These are phyloP conservation scores for Cyclotella cryptica DNA, from an alignment of 108 stramenopile genomes.

Conservation along the genomic window DNA sequence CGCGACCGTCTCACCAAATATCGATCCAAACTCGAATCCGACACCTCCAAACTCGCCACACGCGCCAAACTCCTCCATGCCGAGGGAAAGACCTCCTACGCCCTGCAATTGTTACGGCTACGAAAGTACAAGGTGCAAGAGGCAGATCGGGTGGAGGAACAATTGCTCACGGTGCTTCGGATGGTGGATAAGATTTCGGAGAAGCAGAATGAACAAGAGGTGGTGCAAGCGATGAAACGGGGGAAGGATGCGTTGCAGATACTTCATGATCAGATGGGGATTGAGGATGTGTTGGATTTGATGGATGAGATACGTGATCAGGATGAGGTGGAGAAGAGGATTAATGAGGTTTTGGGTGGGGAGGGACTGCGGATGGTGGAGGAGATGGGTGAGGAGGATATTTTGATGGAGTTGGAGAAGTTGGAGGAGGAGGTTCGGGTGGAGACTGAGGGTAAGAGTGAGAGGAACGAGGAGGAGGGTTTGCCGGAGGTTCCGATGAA, in stretches of 20 bases:
- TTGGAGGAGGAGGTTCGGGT: constrained; percentile 49
- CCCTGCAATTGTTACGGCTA: constrained; percentile 78
- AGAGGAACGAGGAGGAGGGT: constrained; percentile 12
- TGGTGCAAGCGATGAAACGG: constrained; percentile 69
- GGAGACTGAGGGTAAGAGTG: constrained; percentile 10
- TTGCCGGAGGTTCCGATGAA: constrained; percentile 31
- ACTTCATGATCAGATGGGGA: constrained; percentile 86
- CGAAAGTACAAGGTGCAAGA: constrained; percentile 80
- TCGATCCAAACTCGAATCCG: constrained; percentile 67
- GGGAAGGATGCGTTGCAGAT: constrained; percentile 91
- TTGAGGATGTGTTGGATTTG: constrained; percentile 90
- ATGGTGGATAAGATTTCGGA: constrained; percentile 90
- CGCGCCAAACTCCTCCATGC: constrained; percentile 74
- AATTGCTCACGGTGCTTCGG: constrained; percentile 80
- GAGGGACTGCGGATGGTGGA: constrained; percentile 39
- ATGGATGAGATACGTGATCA: constrained; percentile 92
- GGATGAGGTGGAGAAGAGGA: constrained; percentile 81
- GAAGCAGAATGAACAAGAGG: constrained; percentile 81
- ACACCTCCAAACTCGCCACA: constrained; percentile 65
- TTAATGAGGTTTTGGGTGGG: constrained; percentile 64
- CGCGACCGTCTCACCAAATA: constrained; percentile 84
- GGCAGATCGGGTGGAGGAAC: constrained; percentile 72
- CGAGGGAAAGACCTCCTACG: constrained; percentile 65
- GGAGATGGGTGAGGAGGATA: constrained; percentile 51
- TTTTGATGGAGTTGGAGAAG: constrained; percentile 46